Evolutionary conservation across 345 rosid genomes (phyloP).

Genomic region (Ailanthus altissimus): DNA sequence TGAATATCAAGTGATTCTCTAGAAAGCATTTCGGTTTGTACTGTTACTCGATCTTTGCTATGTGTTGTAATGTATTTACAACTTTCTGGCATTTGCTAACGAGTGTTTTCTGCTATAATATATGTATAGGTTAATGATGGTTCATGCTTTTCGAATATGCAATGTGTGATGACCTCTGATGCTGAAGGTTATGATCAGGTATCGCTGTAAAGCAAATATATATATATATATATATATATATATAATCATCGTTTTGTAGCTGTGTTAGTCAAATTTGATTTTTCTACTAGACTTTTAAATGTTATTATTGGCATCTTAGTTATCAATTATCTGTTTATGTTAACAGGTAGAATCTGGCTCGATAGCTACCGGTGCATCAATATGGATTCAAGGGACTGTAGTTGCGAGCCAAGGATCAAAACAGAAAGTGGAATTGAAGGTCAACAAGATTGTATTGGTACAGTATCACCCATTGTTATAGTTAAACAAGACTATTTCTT

Average conservation of each 20-base stretch:
- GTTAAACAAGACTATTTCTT: not conserved
- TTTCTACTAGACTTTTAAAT: not conserved
- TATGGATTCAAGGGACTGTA: slow-evolving; percentile 78
- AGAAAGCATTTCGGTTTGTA: no score
- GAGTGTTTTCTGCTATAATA: not conserved
- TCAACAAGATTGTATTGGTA: slow-evolving; percentile 78
- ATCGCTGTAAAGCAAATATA: slow-evolving; percentile 1
- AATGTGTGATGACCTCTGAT: slow-evolving; percentile 83
- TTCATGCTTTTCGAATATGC: slow-evolving; percentile 91
- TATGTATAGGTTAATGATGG: slow-evolving; percentile 81
- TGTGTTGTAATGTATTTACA: not conserved
- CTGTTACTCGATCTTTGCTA: not conserved
- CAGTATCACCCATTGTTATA: slow-evolving; percentile 15
- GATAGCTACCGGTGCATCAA: slow-evolving; percentile 78
- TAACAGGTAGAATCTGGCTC: slow-evolving; percentile 79
- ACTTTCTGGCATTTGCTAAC: not conserved
- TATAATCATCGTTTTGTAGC: not conserved
- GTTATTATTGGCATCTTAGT: not conserved
- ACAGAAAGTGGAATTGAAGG: slow-evolving; percentile 88
- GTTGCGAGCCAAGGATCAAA: slow-evolving; percentile 89
- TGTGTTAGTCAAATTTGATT: not conserved
- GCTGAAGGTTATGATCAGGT: slow-evolving; percentile 95
- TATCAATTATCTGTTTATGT: slow-evolving; percentile 22
- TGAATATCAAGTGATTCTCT: no score
- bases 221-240: no score